These are phyloP conservation scores for Daphne laureola DNA, from an alignment of 441 rosid genomes.

Conservation along the genomic window DNA sequence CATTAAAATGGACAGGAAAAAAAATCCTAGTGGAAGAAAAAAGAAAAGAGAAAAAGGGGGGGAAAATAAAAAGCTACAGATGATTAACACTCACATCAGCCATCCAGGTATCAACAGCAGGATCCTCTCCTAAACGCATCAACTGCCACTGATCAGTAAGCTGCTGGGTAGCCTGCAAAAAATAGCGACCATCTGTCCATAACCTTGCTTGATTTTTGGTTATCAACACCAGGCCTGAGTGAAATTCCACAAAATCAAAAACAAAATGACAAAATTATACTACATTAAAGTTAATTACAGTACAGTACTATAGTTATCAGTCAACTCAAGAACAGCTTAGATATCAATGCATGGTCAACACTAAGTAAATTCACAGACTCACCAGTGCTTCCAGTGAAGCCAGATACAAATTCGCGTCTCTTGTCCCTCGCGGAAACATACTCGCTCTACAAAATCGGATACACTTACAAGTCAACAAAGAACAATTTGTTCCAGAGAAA, in stretches of 20 bases:
- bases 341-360: neutral
- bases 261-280: constrained; percentile 1
- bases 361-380: constrained; percentile 1
- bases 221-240: constrained; percentile 72
- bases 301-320: too few species aligned
- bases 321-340: too few species aligned
- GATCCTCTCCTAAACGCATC: constrained; percentile 94
- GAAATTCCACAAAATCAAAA: constrained; percentile 8
- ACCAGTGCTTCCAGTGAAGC: constrained; percentile 92
- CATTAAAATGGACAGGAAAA: too few species aligned
- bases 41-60: neutral
- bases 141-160: constrained; percentile 82
- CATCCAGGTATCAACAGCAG: constrained; percentile 75
- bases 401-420: constrained; percentile 82
- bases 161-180: constrained; percentile 72
- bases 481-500: constrained; percentile 3
- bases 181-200: constrained; percentile 96
- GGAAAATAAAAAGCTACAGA: neutral
- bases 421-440: constrained; percentile 80
- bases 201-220: constrained; percentile 63
- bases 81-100: constrained; percentile 48
- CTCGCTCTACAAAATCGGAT: constrained; percentile 50
- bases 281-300: neutral
- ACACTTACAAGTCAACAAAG: neutral
- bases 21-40: too few species aligned